Percentiles rank a stretch among this genome's conserved stretches.
These are phyloP conservation scores for Lasiodiplodia theobromae DNA, from an alignment of 2,329 filamentous ascomycete species.

Conservation along the genomic window DNA sequence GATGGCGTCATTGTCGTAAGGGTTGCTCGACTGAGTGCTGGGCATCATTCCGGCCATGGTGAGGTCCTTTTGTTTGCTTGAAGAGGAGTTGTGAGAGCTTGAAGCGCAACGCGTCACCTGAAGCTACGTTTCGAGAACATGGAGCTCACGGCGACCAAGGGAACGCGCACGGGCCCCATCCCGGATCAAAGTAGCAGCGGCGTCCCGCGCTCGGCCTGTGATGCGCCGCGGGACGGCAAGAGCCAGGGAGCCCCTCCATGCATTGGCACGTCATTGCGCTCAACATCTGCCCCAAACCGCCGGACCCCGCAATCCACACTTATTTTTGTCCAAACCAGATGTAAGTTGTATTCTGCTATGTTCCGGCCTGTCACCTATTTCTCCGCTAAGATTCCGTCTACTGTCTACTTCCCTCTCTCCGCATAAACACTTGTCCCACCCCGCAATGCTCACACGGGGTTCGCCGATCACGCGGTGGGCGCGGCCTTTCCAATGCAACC, in stretches of 20 bases:
- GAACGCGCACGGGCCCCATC: background rate
- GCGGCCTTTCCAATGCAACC: slow-evolving; percentile 26
- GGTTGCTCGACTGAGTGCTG: slow-evolving; percentile 45
- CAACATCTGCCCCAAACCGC: background rate
- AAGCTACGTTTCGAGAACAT: slow-evolving; percentile 27
- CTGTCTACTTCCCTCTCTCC: background rate
- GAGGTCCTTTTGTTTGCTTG: background rate
- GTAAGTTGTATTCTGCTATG: background rate
- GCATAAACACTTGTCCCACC: background rate
- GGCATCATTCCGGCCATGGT: slow-evolving; percentile 56
- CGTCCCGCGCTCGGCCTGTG: background rate
- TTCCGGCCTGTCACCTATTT: background rate
- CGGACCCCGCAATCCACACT: slow-evolving; percentile 15
- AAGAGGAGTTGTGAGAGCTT: background rate
- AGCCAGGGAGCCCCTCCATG: slow-evolving; percentile 19
- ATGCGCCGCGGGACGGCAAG: background rate
- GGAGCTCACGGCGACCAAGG: slow-evolving; percentile 13
- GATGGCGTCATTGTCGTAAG: slow-evolving; percentile 55
- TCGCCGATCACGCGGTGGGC: slow-evolving; percentile 28
- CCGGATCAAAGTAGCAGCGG: background rate
- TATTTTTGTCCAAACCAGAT: background rate
- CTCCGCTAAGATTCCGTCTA: background rate
- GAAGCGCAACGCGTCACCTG: slow-evolving; percentile 25
- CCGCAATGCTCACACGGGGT: slow-evolving; percentile 18
- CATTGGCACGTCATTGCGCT: slow-evolving; percentile 11